These are phyloP conservation scores for Amanita rubescens DNA, from an alignment of 768 basidiomycete genomes.

Conservation along the genomic window DNA sequence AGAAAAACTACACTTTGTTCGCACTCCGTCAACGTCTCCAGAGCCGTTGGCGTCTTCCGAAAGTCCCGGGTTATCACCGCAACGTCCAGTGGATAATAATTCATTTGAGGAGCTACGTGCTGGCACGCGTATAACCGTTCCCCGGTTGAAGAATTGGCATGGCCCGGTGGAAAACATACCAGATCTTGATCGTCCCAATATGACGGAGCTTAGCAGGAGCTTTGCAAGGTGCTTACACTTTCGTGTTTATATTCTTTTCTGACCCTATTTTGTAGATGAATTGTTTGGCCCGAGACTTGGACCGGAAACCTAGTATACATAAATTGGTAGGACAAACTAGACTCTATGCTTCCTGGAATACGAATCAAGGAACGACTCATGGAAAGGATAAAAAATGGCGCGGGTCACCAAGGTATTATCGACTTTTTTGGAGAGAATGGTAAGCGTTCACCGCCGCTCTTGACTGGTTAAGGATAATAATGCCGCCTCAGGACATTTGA, in stretches of 20 bases:
- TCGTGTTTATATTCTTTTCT: not conserved
- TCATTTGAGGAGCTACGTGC: not conserved
- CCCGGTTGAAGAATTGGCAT: not conserved
- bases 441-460: slow-evolving; percentile 8
- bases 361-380: slow-evolving; percentile 36
- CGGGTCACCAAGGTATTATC: slow-evolving; percentile 37
- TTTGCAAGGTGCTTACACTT: slow-evolving; percentile 3
- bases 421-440: slow-evolving; percentile 32
- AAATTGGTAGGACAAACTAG: slow-evolving; percentile 31
- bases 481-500: slow-evolving; percentile 35
- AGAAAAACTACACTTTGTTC: slow-evolving; percentile 24
- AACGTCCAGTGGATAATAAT: not conserved
- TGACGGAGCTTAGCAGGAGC: not conserved
- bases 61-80: not conserved
- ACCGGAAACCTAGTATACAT: slow-evolving; percentile 31
- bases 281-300: slow-evolving; percentile 35
- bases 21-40: slow-evolving; percentile 1
- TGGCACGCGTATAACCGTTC: not conserved
- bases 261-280: slow-evolving; percentile 19
- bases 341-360: slow-evolving; percentile 39
- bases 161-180: not conserved
- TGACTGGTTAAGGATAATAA: not conserved
- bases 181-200: not conserved
- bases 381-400: slow-evolving; percentile 13
- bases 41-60: too few species aligned